These are phyloP conservation scores for Brasilioporus rufonigricans DNA, from an alignment of 768 basidiomycete genomes.

Conservation along the genomic window DNA sequence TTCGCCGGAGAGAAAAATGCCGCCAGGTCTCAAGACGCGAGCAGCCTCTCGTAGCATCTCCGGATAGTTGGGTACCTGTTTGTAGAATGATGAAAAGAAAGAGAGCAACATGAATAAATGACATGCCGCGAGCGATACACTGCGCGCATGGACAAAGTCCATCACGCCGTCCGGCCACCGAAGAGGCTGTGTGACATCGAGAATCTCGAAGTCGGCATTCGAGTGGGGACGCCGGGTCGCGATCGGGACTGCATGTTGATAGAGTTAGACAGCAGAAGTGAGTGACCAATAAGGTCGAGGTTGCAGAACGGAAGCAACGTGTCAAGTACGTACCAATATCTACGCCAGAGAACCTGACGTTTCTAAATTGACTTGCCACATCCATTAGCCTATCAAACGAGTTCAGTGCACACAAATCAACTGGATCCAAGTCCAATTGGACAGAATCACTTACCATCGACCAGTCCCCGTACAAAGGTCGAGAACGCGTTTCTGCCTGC, in stretches of 20 bases:
- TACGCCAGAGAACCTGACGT: slow-evolving; percentile 63
- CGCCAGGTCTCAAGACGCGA: slow-evolving; percentile 68
- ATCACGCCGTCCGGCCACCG: slow-evolving; percentile 54
- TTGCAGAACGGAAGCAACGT: slow-evolving; percentile 12
- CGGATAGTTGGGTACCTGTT: slow-evolving; percentile 55
- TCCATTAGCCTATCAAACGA: slow-evolving; percentile 60
- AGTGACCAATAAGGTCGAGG: slow-evolving; percentile 10
- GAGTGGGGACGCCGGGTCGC: slow-evolving; percentile 56
- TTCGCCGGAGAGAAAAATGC: slow-evolving; percentile 67
- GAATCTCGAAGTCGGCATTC: slow-evolving; percentile 67
- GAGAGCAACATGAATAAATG: background rate
- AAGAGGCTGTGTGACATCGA: slow-evolving; percentile 53
- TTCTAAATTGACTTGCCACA: slow-evolving; percentile 65
- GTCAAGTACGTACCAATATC: slow-evolving; percentile 63
- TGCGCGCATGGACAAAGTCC: slow-evolving; percentile 68
- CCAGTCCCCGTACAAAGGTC: slow-evolving; percentile 81
- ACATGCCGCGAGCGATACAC: slow-evolving; percentile 59
- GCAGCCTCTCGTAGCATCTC: slow-evolving; percentile 53
- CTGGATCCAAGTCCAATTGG: slow-evolving; percentile 15
- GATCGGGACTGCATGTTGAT: slow-evolving; percentile 57
- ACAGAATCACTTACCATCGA: slow-evolving; percentile 50
- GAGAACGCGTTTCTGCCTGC: slow-evolving; percentile 51
- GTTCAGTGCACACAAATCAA: slow-evolving; percentile 13
- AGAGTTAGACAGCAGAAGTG: slow-evolving; percentile 2
- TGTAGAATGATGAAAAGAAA: slow-evolving; percentile 15